Percentiles rank a stretch among this genome's conserved stretches.
These are phyloP conservation scores for Eimeria brunetti DNA, from an alignment of 169 alveolate genomes.

Conservation along the genomic window DNA sequence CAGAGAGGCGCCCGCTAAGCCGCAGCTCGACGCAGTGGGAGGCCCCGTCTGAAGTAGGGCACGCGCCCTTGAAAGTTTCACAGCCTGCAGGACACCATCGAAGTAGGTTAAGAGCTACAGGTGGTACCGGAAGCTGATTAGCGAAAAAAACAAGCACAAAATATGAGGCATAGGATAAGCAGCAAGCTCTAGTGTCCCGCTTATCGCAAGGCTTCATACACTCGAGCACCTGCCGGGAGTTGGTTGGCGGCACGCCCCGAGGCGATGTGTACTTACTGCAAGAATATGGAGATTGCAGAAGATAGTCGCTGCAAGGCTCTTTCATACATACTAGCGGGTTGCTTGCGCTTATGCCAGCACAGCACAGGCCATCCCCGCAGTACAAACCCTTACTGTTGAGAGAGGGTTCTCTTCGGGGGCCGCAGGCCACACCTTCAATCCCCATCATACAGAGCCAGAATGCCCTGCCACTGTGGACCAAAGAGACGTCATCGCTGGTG, in stretches of 20 bases:
- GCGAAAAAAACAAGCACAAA: not conserved
- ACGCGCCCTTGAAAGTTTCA: not conserved
- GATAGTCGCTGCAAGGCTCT: constrained; percentile 11
- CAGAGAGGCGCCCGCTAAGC: constrained; percentile 38
- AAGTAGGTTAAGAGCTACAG: not conserved
- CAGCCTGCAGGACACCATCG: constrained; percentile 24
- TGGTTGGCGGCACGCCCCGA: not conserved
- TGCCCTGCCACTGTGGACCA: constrained; percentile 21
- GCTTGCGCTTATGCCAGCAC: not conserved
- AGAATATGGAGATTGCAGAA: not conserved
- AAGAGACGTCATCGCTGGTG: not conserved
- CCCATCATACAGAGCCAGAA: constrained; percentile 52
- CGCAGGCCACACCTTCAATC: constrained; percentile 57
- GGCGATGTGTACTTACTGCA: constrained; percentile 22
- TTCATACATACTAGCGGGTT: constrained; percentile 6
- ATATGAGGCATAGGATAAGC: not conserved
- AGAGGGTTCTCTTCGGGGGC: constrained; percentile 68
- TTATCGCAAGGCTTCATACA: not conserved
- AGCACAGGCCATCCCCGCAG: constrained; percentile 65
- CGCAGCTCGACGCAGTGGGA: constrained; percentile 40
- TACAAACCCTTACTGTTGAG: not conserved
- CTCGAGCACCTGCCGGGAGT: not conserved
- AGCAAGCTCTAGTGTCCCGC: not conserved
- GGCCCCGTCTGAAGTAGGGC: constrained; percentile 29
- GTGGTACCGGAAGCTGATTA: no score